Conservation (phyloP, 2,329 filamentous ascomycete genomes). For the Diaporthe nobilis region DNA sequence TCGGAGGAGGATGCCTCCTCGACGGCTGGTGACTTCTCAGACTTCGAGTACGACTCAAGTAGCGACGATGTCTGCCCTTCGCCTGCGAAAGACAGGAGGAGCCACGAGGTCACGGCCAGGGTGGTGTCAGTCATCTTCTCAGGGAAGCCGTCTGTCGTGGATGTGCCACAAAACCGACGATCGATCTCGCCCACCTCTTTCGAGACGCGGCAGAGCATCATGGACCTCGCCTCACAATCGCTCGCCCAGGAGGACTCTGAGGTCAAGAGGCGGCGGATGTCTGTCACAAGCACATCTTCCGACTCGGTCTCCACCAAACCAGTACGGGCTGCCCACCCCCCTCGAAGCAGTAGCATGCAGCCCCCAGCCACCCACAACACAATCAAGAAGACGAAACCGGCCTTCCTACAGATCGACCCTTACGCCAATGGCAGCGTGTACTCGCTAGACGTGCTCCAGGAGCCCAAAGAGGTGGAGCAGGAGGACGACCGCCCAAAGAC, state of each 20-base stretch:
- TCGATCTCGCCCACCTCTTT: constrained; percentile 60
- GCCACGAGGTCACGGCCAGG: constrained; percentile 70
- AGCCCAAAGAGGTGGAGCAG: constrained; percentile 48
- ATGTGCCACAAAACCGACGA: constrained; percentile 60
- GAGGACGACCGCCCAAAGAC: constrained; percentile 51
- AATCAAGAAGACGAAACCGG: constrained; percentile 53
- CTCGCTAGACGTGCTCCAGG: constrained; percentile 47
- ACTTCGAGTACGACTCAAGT: constrained; percentile 61
- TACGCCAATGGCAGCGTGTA: constrained; percentile 59
- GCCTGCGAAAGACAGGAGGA: constrained; percentile 50
- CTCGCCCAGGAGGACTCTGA: constrained; percentile 41
- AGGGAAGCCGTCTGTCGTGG: constrained; percentile 71
- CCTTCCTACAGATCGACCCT: constrained; percentile 69
- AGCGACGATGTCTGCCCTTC: constrained; percentile 42
- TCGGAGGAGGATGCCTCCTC: constrained; percentile 77
- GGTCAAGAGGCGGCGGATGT: constrained; percentile 49
- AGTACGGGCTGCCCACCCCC: constrained; percentile 48
- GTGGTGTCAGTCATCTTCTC: constrained; percentile 72
- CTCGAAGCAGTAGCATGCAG: constrained; percentile 61
- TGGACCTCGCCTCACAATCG: constrained; percentile 15
- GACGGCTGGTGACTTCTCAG: constrained; percentile 72
- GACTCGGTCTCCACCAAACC: constrained; percentile 44
- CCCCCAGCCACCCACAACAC: constrained; percentile 50
- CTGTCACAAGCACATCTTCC: constrained; percentile 51
- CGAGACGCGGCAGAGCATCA: constrained; percentile 47